phyloP scores from a whole-genome alignment of 2,329 filamentous ascomycete species.

The Ceratocystis diversiconidia region DNA sequence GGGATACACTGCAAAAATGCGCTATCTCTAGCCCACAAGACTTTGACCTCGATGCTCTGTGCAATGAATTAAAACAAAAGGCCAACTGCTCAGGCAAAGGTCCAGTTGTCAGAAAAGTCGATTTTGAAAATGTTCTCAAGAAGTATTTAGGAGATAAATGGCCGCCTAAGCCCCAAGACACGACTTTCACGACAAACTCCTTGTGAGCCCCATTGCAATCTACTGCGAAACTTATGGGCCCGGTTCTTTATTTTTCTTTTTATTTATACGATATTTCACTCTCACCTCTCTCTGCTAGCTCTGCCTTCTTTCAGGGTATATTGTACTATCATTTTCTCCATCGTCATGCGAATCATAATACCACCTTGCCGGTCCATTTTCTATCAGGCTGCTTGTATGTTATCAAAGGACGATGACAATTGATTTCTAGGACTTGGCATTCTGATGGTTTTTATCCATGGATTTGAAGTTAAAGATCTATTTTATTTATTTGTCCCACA shows the following conservation, averaged over 20 bases:
- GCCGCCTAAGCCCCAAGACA: not conserved
- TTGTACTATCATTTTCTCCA: not conserved
- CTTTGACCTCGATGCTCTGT: conserved; percentile 85
- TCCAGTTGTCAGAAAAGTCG: conserved; percentile 74
- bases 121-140: conserved; percentile 68
- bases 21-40: conserved; percentile 79
- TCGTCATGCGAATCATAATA: not conserved
- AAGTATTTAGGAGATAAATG: conserved; percentile 41
- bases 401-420: too few relatives aligned
- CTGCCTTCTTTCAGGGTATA: too few relatives aligned
- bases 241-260: not conserved
- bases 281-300: not conserved
- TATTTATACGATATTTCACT: not conserved
- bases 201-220: not conserved
- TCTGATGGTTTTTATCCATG: not conserved
- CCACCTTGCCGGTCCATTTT: not conserved
- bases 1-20: conserved; percentile 81
- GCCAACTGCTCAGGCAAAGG: conserved; percentile 87
- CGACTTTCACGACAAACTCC: not conserved
- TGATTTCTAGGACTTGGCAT: not conserved
- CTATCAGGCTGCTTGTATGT: too few relatives aligned
- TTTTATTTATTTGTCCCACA: not conserved
- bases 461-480: not conserved
- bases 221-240: not conserved
- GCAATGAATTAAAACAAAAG: conserved; percentile 85